Conservation (phyloP, 192 early-diverging fungal genomes). For the Coemansia sp. region DNA sequence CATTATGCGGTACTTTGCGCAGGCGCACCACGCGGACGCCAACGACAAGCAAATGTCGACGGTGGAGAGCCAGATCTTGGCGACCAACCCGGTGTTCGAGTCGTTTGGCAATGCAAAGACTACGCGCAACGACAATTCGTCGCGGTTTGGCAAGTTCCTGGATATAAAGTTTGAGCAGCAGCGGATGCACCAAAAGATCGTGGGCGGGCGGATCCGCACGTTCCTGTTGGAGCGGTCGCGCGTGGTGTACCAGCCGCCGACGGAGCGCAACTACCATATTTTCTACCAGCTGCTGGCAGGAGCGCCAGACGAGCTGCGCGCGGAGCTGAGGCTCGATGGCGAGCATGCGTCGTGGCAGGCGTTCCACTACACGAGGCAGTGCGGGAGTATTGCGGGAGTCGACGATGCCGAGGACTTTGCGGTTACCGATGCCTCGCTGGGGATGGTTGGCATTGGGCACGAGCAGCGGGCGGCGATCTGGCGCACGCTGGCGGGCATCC, state of each 20-base stretch:
- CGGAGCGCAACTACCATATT: constrained; percentile 92
- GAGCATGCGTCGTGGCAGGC: constrained; percentile 65
- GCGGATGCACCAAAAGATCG: constrained; percentile 66
- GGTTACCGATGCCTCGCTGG: constrained; percentile 77
- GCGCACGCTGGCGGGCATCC: constrained; percentile 82
- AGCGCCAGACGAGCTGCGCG: constrained; percentile 68
- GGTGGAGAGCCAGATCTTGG: constrained; percentile 64
- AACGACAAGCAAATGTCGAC: constrained; percentile 49
- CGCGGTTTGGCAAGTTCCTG: constrained; percentile 83
- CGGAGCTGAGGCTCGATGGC: constrained; percentile 68
- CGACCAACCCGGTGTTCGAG: constrained; percentile 79
- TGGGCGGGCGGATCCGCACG: constrained; percentile 84
- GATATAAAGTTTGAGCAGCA: constrained; percentile 87
- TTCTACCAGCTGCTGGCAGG: constrained; percentile 97
- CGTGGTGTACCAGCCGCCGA: constrained; percentile 65
- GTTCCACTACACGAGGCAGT: constrained; percentile 52
- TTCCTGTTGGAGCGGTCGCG: constrained; percentile 89
- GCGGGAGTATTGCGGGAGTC: constrained; percentile 50
- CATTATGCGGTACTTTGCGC: constrained; percentile 97
- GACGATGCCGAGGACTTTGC: constrained; percentile 67
- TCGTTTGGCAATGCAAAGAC: constrained; percentile 91
- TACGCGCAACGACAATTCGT: constrained; percentile 77
- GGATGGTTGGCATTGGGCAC: constrained; percentile 81
- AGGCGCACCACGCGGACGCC: constrained; percentile 71
- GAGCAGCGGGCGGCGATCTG: constrained; percentile 81